phyloP scores from a whole-genome alignment of 1,139 yeast species.

The Hyphopichia burtonii region DNA sequence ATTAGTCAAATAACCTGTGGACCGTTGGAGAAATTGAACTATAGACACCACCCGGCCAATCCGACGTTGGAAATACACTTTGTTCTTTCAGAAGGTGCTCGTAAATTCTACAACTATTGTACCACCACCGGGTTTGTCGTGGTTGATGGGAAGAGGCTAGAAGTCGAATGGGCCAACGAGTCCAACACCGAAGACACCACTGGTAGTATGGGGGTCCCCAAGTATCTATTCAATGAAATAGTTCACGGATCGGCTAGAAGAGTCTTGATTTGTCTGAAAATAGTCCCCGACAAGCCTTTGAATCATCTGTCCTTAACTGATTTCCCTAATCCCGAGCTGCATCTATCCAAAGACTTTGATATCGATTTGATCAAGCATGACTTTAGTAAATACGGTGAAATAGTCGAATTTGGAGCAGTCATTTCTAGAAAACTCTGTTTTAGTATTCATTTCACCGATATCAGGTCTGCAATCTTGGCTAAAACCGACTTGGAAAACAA shows the following conservation, averaged over 20 bases:
- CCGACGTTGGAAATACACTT: slow-evolving; percentile 51
- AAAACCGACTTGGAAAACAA: slow-evolving; percentile 41
- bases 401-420: slow-evolving; percentile 65
- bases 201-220: slow-evolving; percentile 17
- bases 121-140: slow-evolving; percentile 53
- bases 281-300: slow-evolving; percentile 21
- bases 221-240: slow-evolving; percentile 27
- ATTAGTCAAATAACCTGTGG: slow-evolving; percentile 71
- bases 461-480: slow-evolving; percentile 63
- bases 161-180: slow-evolving; percentile 37
- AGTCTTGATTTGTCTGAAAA: slow-evolving; percentile 30
- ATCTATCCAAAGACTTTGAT: slow-evolving; percentile 30
- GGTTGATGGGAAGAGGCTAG: slow-evolving; percentile 56
- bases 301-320: slow-evolving; percentile 19
- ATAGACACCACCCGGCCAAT: slow-evolving; percentile 12
- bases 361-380: slow-evolving; percentile 41
- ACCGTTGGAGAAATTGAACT: slow-evolving; percentile 57
- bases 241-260: slow-evolving; percentile 32
- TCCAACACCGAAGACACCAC: slow-evolving; percentile 20
- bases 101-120: slow-evolving; percentile 53
- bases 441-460: slow-evolving; percentile 61
- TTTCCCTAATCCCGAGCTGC: slow-evolving; percentile 34
- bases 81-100: slow-evolving; percentile 53
- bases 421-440: slow-evolving; percentile 66
- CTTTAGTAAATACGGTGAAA: slow-evolving; percentile 56